These are phyloP conservation scores for Sclerotinia subarctica DNA, from an alignment of 2,329 filamentous ascomycete genomes.

Conservation along the genomic window DNA sequence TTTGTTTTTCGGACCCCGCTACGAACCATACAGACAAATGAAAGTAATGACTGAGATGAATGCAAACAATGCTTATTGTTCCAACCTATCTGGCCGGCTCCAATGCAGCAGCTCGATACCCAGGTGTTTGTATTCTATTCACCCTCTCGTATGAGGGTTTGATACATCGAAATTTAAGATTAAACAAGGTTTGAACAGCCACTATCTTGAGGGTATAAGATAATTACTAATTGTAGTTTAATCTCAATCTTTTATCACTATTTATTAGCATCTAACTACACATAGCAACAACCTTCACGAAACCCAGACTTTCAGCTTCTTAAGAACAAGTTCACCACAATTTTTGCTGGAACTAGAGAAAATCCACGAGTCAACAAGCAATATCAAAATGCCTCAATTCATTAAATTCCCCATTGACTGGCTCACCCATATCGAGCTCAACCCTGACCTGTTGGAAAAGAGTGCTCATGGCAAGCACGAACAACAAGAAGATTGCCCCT, in stretches of 20 bases:
- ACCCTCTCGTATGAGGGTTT: too few relatives aligned
- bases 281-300: neutral
- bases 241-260: neutral
- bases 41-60: neutral
- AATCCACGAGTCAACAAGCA: neutral
- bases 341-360: neutral
- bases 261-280: neutral
- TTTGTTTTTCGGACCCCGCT: neutral
- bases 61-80: neutral
- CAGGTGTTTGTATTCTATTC: neutral
- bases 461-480: neutral
- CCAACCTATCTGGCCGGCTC: neutral
- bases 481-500: neutral
- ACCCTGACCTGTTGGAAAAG: neutral
- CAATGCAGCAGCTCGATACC: too few relatives aligned
- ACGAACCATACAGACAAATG: neutral
- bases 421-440: neutral
- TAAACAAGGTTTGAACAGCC: neutral
- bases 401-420: neutral
- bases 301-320: neutral
- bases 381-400: neutral
- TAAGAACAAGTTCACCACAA: neutral
- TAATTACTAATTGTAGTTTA: neutral
- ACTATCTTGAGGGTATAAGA: neutral
- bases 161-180: neutral